Evolutionary conservation across 148 eudicot species (phyloP), one percentile per base, ranked within the genome.

Genomic region (Dianthus caryophyllus): DNA sequence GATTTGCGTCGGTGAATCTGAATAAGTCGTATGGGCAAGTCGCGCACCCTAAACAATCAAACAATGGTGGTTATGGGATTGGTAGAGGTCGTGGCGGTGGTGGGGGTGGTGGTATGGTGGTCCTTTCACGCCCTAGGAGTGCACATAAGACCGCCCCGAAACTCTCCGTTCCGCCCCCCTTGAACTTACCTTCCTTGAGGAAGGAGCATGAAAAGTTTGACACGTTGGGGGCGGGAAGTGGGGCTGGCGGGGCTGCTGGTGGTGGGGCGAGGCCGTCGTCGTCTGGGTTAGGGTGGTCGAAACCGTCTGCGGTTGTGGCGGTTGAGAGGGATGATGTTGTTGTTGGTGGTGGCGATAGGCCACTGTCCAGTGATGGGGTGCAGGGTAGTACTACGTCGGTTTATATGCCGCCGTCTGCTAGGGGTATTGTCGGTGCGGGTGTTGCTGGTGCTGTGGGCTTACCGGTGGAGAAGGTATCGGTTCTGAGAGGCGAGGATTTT

Each of bases 91-190:
- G 90, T 11, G 82, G 67, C 61, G 2, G 76, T 5, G 84, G 80
- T 46, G 60, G 77, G 0, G 80, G 79, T 36, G 83, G 85, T 66
- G 96, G 96, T 27, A 89, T 93, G 96, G 95, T 87, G 78, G 98
- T 87, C 44, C 74, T 93, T 55, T 87, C 92, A 5, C 60, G 98
- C 71, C 85, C 86, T 31, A 69, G 85, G 69, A 81, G 87, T 65
- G 66, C 85, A 10, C 89, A 84, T 72, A 93, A 89, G 69, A 81
- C 68, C 65, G 88, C 76, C 71, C 65, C 90, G 47, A 94, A 94
- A 69, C 79, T 90, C 67, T 88, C 99, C 70, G 92, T 94, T 80
- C 96, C 97, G 75, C 97, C 99, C 93, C 98, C 97, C 88, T 85
- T 94, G 97, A 94, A 94, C 73, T 84, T 94, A 68, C 97, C 99